Evolutionary conservation across 78 protist species (phyloP).

Genomic region (Polysphondylium violaceum): DNA sequence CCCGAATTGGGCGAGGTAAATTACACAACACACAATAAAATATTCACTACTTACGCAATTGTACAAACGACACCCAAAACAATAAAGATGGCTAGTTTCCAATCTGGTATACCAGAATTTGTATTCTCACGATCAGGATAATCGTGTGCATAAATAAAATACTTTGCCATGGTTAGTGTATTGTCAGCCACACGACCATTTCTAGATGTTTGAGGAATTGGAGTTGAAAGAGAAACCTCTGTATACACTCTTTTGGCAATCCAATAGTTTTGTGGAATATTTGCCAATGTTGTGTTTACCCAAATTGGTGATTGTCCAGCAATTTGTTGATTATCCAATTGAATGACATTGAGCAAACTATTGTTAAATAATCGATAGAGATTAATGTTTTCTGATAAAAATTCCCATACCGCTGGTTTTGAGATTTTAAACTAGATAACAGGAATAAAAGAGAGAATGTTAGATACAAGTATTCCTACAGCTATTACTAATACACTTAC

Average conservation of each 20-base stretch:
- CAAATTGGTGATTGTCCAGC: background rate
- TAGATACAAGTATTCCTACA: background rate
- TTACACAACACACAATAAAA: background rate
- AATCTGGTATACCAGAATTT: background rate
- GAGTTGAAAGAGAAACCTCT: conserved; percentile 21
- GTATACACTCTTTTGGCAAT: conserved; percentile 44
- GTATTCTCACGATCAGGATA: conserved; percentile 4
- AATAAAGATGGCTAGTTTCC: conserved; percentile 7
- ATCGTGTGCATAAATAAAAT: conserved; percentile 13
- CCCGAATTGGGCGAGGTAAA: too few relatives aligned
- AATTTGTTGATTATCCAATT: conserved; percentile 2
- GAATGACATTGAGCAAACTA: background rate
- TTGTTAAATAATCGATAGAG: conserved; percentile 35
- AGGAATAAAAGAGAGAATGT: background rate
- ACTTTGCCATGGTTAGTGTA: background rate
- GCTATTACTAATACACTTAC: conserved; percentile 3
- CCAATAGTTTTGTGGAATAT: conserved; percentile 6
- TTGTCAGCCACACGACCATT: background rate
- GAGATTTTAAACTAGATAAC: conserved; percentile 29
- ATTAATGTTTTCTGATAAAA: background rate
- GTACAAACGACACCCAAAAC: background rate
- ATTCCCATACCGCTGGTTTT: conserved; percentile 30
- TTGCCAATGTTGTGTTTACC: conserved; percentile 38
- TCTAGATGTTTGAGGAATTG: background rate
- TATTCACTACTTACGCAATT: background rate